These are phyloP conservation scores for Umbilicus rupestris DNA, from an alignment of 164 flowering plant genomes.

Conservation along the genomic window DNA sequence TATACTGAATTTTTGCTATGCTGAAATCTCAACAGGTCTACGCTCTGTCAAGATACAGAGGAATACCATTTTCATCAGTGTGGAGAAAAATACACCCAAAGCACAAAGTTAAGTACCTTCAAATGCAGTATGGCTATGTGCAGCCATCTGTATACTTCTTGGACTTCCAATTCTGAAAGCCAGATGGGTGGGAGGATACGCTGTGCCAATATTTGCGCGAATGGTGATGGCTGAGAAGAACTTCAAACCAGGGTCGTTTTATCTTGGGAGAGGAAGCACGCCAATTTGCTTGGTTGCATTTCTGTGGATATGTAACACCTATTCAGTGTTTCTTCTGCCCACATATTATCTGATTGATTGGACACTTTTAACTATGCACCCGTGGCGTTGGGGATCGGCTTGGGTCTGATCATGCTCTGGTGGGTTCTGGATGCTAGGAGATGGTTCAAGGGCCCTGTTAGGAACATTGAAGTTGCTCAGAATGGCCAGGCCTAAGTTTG, in stretches of 20 bases:
- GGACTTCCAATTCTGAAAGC: slow-evolving; percentile 62
- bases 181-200: slow-evolving; percentile 84
- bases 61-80: slow-evolving; percentile 51
- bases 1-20: not conserved
- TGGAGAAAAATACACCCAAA: slow-evolving; percentile 62
- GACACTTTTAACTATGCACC: slow-evolving; percentile 70
- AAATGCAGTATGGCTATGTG: slow-evolving; percentile 77
- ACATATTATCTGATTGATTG: slow-evolving; percentile 49
- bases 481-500: slow-evolving; percentile 23
- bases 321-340: slow-evolving; percentile 54
- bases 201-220: slow-evolving; percentile 64
- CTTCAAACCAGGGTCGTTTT: slow-evolving; percentile 57
- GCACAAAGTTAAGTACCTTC: slow-evolving; percentile 63
- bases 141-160: slow-evolving; percentile 56
- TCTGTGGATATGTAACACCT: slow-evolving; percentile 66
- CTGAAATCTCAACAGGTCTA: slow-evolving; percentile 29
- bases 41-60: slow-evolving; percentile 61
- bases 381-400: slow-evolving; percentile 33
- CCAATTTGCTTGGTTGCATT: slow-evolving; percentile 61
- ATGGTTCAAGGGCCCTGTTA: slow-evolving; percentile 74
- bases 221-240: slow-evolving; percentile 52
- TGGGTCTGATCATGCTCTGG: slow-evolving; percentile 55
- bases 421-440: slow-evolving; percentile 62
- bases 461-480: slow-evolving; percentile 41
- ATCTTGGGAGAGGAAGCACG: slow-evolving; percentile 52